phyloP scores from a whole-genome alignment of 768 basidiomycete species.

The Vararia minispora region DNA sequence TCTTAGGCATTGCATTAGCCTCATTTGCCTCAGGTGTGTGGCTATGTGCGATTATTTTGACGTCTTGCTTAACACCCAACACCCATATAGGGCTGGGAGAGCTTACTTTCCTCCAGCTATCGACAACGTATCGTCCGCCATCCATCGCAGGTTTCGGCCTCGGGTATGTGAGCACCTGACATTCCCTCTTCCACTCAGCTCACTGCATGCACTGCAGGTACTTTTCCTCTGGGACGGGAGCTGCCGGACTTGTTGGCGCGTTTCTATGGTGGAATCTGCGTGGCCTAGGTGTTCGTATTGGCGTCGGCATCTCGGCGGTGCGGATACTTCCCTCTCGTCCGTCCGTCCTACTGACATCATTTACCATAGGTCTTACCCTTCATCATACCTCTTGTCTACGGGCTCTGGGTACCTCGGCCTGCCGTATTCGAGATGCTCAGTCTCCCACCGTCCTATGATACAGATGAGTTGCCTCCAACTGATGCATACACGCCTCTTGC shows the following conservation, averaged over 20 bases:
- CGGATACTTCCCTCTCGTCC: slow-evolving; percentile 18
- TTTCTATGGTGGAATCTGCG: slow-evolving; percentile 93
- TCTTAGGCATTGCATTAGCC: slow-evolving; percentile 13
- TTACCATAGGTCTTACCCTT: slow-evolving; percentile 63
- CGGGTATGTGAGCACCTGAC: too few species aligned
- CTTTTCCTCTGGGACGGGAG: slow-evolving; percentile 91
- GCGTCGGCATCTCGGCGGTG: slow-evolving; percentile 78
- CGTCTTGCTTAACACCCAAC: too few species aligned
- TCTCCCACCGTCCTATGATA: slow-evolving; percentile 17
- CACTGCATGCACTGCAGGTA: slow-evolving; percentile 36
- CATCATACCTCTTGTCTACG: slow-evolving; percentile 66
- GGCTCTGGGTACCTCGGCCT: slow-evolving; percentile 61
- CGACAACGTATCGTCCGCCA: slow-evolving; percentile 62
- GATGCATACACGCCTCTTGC: slow-evolving; percentile 37
- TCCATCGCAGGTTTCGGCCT: slow-evolving; percentile 71
- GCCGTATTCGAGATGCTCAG: slow-evolving; percentile 33
- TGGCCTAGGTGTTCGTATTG: slow-evolving; percentile 69
- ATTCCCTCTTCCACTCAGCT: neutral
- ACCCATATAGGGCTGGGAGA: slow-evolving; percentile 72
- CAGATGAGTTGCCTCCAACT: neutral
- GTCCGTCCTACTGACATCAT: neutral
- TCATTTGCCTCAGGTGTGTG: slow-evolving; percentile 6
- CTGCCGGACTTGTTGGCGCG: slow-evolving; percentile 87
- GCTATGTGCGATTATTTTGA: too few species aligned
- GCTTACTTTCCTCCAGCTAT: slow-evolving; percentile 89